Percentiles rank a stretch among this genome's conserved stretches.
These are phyloP conservation scores for Linnemannia hyalina DNA, from an alignment of 192 early-diverging fungal species.

Conservation along the genomic window DNA sequence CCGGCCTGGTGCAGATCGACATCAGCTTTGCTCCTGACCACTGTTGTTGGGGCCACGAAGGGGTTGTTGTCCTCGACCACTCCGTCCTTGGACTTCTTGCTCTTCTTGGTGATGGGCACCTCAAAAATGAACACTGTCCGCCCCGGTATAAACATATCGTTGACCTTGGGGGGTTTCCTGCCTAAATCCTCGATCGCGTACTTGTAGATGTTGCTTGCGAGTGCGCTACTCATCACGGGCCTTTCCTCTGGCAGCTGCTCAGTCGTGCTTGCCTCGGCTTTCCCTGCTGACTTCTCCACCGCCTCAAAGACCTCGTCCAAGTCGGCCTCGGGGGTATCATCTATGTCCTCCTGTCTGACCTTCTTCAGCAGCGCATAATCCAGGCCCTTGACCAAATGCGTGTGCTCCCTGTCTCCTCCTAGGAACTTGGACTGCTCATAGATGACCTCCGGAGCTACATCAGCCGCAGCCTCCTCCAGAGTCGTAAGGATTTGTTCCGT, in stretches of 20 bases:
- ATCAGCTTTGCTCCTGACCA: slow-evolving; percentile 85
- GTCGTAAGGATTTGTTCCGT: slow-evolving; percentile 71
- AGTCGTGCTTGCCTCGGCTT: slow-evolving; percentile 12
- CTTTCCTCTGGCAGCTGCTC: slow-evolving; percentile 35
- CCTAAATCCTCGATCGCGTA: slow-evolving; percentile 54
- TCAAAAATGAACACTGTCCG: slow-evolving; percentile 83
- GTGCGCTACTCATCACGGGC: slow-evolving; percentile 52
- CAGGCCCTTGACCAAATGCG: slow-evolving; percentile 94
- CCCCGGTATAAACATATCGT: slow-evolving; percentile 82
- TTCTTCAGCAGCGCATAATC: slow-evolving; percentile 88
- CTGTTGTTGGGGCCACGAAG: slow-evolving; percentile 76
- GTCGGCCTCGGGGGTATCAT: slow-evolving; percentile 58
- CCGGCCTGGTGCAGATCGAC: slow-evolving; percentile 54
- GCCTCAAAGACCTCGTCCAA: slow-evolving; percentile 57
- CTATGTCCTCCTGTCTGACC: slow-evolving; percentile 69
- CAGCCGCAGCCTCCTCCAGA: slow-evolving; percentile 54
- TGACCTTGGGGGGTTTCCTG: slow-evolving; percentile 60
- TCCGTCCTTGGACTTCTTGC: slow-evolving; percentile 57
- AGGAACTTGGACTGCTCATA: slow-evolving; percentile 91
- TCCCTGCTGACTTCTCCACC: slow-evolving; percentile 58
- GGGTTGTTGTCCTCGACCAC: slow-evolving; percentile 58
- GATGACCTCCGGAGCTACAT: slow-evolving; percentile 60
- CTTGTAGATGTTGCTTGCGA: slow-evolving; percentile 66
- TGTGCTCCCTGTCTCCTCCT: slow-evolving; percentile 88
- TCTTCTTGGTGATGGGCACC: slow-evolving; percentile 55